Evolutionary conservation across 208 protist species (phyloP).

Genomic region (Phytomonas sp.): DNA sequence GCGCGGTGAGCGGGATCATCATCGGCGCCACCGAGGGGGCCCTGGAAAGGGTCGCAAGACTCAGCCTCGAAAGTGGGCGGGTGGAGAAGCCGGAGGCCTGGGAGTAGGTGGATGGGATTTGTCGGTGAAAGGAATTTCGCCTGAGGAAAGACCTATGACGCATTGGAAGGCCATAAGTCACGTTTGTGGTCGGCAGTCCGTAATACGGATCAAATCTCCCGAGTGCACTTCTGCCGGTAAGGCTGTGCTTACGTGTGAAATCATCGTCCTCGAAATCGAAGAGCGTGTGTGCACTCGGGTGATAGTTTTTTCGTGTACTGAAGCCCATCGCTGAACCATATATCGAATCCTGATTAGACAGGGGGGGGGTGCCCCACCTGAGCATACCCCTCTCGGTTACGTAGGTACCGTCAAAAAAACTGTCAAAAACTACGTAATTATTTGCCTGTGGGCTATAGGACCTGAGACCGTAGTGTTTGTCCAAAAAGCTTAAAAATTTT

Average conservation of each 20-base stretch:
- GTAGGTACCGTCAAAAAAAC: conserved; percentile 67
- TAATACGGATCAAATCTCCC: neutral
- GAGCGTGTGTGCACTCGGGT: neutral
- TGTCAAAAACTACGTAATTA: conserved; percentile 90
- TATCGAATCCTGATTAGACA: neutral
- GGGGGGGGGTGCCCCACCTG: conserved; percentile 12
- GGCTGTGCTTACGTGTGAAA: neutral
- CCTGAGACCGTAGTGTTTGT: conserved; percentile 75
- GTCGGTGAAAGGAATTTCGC: neutral
- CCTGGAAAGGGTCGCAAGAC: neutral
- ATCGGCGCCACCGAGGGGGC: neutral
- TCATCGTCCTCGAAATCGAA: neutral
- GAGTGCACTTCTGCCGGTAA: neutral
- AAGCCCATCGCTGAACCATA: neutral
- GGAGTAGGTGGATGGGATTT: neutral
- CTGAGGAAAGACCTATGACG: neutral
- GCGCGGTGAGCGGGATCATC: neutral
- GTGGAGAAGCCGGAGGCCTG: neutral
- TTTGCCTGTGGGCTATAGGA: conserved; percentile 81
- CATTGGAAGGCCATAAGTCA: neutral
- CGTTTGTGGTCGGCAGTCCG: neutral
- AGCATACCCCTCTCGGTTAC: conserved; percentile 41
- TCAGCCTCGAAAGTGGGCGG: neutral
- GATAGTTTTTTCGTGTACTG: neutral
- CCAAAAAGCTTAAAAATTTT: conserved; percentile 87